These are phyloP conservation scores for Salicornia ramosissima DNA, from an alignment of 148 eudicot genomes.

Conservation along the genomic window DNA sequence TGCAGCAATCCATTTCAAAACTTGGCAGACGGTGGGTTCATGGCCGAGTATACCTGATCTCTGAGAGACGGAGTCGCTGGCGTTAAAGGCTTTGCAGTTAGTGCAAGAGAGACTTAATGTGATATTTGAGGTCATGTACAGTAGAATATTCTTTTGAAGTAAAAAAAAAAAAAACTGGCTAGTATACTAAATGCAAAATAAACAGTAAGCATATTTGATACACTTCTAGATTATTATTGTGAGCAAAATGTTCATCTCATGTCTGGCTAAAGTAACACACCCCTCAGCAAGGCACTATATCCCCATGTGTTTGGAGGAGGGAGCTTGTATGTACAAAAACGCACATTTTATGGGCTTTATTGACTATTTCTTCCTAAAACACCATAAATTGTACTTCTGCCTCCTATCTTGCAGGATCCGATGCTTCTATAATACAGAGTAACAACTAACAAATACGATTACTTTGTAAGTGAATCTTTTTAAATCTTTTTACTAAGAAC, in stretches of 20 bases:
- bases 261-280: neutral
- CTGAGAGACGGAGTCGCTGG: conserved; percentile 41
- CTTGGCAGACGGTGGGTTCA: conserved; percentile 72
- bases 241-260: neutral
- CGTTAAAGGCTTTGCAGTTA: conserved; percentile 24
- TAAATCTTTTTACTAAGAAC: too few species aligned
- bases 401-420: too few species aligned
- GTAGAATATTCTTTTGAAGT: conserved; percentile 15
- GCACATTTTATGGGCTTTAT: neutral
- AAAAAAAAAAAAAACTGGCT: neutral
- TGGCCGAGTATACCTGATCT: conserved; percentile 76
- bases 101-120: neutral
- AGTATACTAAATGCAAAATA: neutral
- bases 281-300: too few species aligned
- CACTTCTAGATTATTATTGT: neutral
- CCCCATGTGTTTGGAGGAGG: neutral
- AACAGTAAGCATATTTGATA: neutral
- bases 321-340: neutral
- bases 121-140: conserved; percentile 19
- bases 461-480: too few species aligned
- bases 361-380: neutral
- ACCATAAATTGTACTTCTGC: neutral
- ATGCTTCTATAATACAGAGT: too few species aligned
- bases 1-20: conserved; percentile 57
- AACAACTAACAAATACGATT: too few species aligned